These are phyloP conservation scores for Pythium utonaiense DNA, from an alignment of 352 stramenopile genomes.

Conservation along the genomic window DNA sequence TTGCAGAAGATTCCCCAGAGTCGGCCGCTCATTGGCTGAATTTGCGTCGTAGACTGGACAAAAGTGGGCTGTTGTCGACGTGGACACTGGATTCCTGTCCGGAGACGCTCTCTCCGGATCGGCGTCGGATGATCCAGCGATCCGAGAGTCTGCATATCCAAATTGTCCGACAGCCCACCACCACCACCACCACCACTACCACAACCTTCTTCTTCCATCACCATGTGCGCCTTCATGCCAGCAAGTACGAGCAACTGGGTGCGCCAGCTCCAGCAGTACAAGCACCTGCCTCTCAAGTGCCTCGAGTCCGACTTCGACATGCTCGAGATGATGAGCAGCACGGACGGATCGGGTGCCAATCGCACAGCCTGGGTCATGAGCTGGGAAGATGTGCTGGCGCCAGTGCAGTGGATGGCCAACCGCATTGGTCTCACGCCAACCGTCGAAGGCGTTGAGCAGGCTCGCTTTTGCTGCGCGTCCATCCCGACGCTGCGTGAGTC, in stretches of 20 bases:
- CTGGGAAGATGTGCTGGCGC: conserved; percentile 54
- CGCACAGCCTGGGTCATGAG: conserved; percentile 33
- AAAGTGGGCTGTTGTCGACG: too few species aligned
- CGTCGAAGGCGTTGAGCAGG: conserved; percentile 23
- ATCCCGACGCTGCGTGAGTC: conserved; percentile 22
- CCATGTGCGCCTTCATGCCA: conserved; percentile 10
- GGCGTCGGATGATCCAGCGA: too few species aligned
- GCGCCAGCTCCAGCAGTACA: conserved; percentile 23
- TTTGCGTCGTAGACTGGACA: background rate
- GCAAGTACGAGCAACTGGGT: conserved; percentile 24
- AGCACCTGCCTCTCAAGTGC: conserved; percentile 15
- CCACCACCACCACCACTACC: background rate
- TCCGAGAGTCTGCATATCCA: background rate
- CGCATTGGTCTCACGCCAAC: conserved; percentile 31
- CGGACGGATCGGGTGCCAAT: conserved; percentile 10
- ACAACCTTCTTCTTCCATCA: background rate
- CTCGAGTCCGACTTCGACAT: conserved; percentile 25
- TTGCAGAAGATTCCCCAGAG: conserved; percentile 17
- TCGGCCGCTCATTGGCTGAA: background rate
- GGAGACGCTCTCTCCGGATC: background rate
- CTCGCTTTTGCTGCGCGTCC: conserved; percentile 17
- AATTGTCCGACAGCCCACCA: background rate
- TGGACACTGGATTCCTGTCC: too few species aligned
- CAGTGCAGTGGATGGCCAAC: conserved; percentile 33
- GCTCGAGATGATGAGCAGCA: conserved; percentile 28